Evolutionary conservation across 2,329 filamentous ascomycete species (phyloP), one percentile per base, ranked within the genome.

Genomic region (Aureobasidium sp.): DNA sequence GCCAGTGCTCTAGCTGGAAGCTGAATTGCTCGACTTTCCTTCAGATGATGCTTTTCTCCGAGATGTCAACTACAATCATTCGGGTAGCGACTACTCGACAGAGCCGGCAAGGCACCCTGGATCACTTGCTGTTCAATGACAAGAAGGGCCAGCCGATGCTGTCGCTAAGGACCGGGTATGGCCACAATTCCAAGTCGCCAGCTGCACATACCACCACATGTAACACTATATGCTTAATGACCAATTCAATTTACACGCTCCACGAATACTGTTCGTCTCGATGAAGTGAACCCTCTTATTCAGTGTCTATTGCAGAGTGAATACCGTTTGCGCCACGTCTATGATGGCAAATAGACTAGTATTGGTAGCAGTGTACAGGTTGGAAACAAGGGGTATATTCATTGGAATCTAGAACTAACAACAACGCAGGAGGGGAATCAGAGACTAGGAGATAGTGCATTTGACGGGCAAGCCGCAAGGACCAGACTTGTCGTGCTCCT

Each of bases 391-490:
- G 57, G 57, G 57, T 60, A 60, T 60, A 60, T 24, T 50, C 34
- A 60, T 60, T 60, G n/a, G 9, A 37, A 29, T 17, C 37, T 53
- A 20, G 51, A 39, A 47, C 59, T 62, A 53, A 6, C 48, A 53
- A 36, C 53, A 57, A 47, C 34, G 41, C 41, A 47, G 32, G 13
- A 57, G 41, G 27, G 36, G n/a, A 46, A 48, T 46, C 53, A 51
- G 9, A 60, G 15, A n/a, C 62, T 76, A 90, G 71, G 86, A 77
- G 68, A 94, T 84, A 51, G 78, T 76, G 75, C 90, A 94, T 71
- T 92, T 92, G 57, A 79, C 77, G 36, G 90, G 90, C 69, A 94
- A 77, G 26, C 90, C 89, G 72, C 90, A 95, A 50, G 88, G 88
- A 0, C 89, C 87, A 70, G 87, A 84, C 62, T 82, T 81, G 60